Evolutionary conservation across 306 rosid species (phyloP).

Genomic region (Castanospermum australe): DNA sequence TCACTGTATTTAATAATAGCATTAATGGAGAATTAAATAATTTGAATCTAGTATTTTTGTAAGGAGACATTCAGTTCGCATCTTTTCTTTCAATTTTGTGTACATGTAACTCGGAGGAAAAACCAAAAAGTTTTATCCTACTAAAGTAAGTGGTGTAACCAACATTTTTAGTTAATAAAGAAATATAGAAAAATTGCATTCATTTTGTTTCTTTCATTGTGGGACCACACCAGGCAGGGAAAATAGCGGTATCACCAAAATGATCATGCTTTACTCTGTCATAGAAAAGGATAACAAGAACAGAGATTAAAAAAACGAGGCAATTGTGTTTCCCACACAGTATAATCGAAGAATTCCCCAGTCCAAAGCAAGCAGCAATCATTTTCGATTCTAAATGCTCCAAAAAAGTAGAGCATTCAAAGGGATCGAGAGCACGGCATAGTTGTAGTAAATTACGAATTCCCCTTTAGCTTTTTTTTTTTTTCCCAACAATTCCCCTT

Average conservation of each 20-base stretch:
- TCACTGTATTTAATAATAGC: no score
- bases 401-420: neutral
- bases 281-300: constrained; percentile 16
- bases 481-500: neutral
- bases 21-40: neutral
- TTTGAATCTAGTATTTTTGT: neutral
- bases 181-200: neutral
- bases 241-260: neutral
- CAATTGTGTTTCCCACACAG: neutral
- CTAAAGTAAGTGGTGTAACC: neutral
- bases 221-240: neutral
- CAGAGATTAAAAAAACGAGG: neutral
- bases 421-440: neutral
- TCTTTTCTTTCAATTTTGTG: neutral
- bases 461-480: neutral
- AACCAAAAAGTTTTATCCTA: no score
- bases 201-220: no score
- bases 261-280: constrained; percentile 15
- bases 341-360: neutral
- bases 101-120: no score
- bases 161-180: neutral
- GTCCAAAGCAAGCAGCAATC: constrained; percentile 26
- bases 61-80: neutral
- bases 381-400: constrained; percentile 9
- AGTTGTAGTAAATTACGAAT: neutral